Base-by-base conservation (phyloP, 164 flowering plant species). In the Malania oleifera region DNA sequence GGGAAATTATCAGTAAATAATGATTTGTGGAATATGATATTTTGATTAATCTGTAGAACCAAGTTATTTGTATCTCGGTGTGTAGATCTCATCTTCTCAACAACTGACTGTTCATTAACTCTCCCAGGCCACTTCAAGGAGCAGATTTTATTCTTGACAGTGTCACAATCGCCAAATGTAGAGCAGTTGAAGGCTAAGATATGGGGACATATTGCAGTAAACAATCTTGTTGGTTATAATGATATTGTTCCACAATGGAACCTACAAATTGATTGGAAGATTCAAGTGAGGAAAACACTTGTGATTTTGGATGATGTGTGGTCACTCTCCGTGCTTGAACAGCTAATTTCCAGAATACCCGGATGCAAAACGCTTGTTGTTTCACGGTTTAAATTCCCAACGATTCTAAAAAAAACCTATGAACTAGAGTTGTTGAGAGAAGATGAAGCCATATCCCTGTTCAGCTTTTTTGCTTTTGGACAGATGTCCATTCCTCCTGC, bases 221-320 rank as follows among this genome's bases (percentile, higher is more conserved):
- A 56, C 22, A 54, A 62, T 0, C n/a, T 31, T 2, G 0, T 28
- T 11, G 67, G 56, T 61, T 14, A 60, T 6, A 41, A 37, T 43
- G 39, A 52, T 55, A 43, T 27, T 27, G 31, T 73, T 53, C 85
- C 82, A 1, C 63, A 55, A 26, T 70, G 78, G 76, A 76, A 44
- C 1, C 53, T 67, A 0, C 72, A 71, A 24, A 65, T 23, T 29
- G 65, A 63, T 17, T 59, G 52, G 64, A 61, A 40, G 7, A 22
- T 15, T 14, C 63, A 48, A 22, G 45, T 54, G 1, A 58, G 66
- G 22, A 43, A 43, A 41, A 61, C 66, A 3, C 75, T 89, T 28
- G 61, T 89, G 43, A 79, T 89, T 51, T 56, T 89, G 40, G 96
- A 89, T 75, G 96, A 89, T 73, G 89, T 76, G 25, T 76, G 80